Evolutionary conservation across 2,329 filamentous ascomycete genomes (phyloP).

Genomic region (Xylariales sp.): DNA sequence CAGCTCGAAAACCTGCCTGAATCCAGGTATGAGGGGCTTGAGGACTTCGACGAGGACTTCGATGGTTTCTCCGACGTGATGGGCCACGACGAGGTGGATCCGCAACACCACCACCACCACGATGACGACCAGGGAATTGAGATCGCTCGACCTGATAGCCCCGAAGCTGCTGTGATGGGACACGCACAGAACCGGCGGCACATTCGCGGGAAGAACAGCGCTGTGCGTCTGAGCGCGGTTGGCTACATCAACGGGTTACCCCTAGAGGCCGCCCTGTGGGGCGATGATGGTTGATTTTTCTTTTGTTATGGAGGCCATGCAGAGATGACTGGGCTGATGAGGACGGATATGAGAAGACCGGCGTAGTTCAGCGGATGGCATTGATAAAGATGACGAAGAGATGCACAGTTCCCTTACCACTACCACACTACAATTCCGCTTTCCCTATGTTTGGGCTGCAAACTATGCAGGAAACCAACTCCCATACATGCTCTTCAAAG

Average conservation of each 20-base stretch:
- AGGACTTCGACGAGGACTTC: constrained; percentile 15
- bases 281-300: constrained; percentile 31
- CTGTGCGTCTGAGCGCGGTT: constrained; percentile 37
- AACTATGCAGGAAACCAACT: no score
- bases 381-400: no score
- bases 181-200: constrained; percentile 15
- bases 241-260: constrained; percentile 26
- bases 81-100: neutral
- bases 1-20: constrained; percentile 10
- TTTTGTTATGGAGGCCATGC: constrained; percentile 2
- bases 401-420: no score
- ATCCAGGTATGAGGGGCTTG: constrained; percentile 11
- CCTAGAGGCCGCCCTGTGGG: constrained; percentile 25
- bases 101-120: constrained; percentile 10
- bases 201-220: constrained; percentile 28
- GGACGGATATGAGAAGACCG: no score
- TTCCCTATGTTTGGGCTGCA: no score
- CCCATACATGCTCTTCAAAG: no score
- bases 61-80: constrained; percentile 13
- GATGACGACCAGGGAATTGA: constrained; percentile 15
- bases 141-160: constrained; percentile 34
- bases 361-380: no score
- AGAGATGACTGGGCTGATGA: neutral
- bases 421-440: no score
- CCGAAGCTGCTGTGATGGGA: constrained; percentile 16